Percentiles rank a stretch among this genome's conserved stretches.
phyloP scores from a whole-genome alignment of 257 asterid species.

The Ophiorrhiza pumila region DNA sequence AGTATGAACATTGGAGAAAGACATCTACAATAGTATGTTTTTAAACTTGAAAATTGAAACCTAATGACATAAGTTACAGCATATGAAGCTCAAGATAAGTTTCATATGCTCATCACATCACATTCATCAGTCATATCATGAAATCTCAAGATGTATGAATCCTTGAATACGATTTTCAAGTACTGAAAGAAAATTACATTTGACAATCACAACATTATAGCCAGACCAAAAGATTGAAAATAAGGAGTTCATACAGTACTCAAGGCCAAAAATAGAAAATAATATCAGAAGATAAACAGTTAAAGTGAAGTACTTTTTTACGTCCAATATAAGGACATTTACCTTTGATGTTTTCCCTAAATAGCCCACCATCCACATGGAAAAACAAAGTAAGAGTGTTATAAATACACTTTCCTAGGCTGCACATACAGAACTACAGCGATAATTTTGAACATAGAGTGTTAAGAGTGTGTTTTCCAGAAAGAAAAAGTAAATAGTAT shows the following conservation, averaged over 20 bases:
- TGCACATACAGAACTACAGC: not conserved
- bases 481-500: too few species aligned
- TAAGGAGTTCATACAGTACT: not conserved
- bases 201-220: not conserved
- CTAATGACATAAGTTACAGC: not conserved
- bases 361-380: conserved; percentile 34
- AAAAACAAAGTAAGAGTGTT: conserved; percentile 12
- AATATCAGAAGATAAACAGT: not conserved
- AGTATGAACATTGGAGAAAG: not conserved
- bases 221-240: not conserved
- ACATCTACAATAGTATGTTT: not conserved
- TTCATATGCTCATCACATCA: too few species aligned
- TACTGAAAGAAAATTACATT: not conserved
- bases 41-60: not conserved
- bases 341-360: conserved; percentile 75
- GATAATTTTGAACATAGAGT: not conserved
- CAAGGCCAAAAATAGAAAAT: not conserved
- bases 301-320: not conserved
- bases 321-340: conserved; percentile 5
- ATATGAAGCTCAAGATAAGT: not conserved
- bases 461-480: too few species aligned
- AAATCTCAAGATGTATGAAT: not conserved
- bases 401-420: too few species aligned
- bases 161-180: not conserved
- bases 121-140: not conserved